Evolutionary conservation across 192 early-diverging fungal genomes (phyloP).

Genomic region (Backusella macrospora): DNA sequence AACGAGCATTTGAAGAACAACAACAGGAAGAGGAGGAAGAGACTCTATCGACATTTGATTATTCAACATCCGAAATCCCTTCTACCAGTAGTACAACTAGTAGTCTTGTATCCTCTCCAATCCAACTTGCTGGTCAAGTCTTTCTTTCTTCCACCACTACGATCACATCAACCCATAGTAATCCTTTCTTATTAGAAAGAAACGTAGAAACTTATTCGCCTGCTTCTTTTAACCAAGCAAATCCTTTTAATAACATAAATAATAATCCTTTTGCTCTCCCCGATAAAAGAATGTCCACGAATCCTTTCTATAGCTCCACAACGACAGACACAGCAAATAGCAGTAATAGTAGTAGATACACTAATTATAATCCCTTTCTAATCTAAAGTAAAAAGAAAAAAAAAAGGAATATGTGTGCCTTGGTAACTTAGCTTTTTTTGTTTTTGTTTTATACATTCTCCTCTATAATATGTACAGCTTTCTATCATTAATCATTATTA

Average conservation of each 20-base stretch:
- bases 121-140: constrained; percentile 17
- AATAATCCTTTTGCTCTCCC: neutral
- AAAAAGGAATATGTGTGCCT: too few relatives aligned
- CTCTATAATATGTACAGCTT: too few relatives aligned
- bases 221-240: neutral
- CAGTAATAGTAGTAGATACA: neutral
- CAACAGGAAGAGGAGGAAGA: neutral
- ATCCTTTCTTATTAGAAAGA: neutral
- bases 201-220: neutral
- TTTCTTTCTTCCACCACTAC: neutral
- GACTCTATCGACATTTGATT: neutral
- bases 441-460: too few relatives aligned
- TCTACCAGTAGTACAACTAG: neutral
- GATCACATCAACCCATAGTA: neutral
- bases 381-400: neutral
- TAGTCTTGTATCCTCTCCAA: constrained; percentile 11
- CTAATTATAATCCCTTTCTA: neutral
- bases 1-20: constrained; percentile 41
- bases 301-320: neutral
- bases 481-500: neutral
- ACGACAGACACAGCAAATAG: neutral
- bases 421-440: too few relatives aligned
- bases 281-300: constrained; percentile 7
- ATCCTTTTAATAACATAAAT: neutral
- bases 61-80: neutral